These are phyloP conservation scores for Collybiopsis confluens DNA, from an alignment of 768 basidiomycete species.

Conservation along the genomic window DNA sequence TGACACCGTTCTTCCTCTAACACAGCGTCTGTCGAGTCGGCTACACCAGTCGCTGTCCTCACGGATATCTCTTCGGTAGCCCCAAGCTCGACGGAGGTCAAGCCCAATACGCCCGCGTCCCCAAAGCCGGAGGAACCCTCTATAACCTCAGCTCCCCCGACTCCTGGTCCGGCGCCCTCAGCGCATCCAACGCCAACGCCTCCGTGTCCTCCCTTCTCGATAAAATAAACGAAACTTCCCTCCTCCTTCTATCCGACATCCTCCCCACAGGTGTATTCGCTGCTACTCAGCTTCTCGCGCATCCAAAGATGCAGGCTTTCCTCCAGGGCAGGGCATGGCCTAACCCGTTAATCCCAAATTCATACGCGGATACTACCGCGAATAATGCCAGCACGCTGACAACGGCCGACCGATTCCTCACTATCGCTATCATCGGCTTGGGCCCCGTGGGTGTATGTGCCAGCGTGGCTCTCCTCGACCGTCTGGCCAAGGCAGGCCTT, in stretches of 20 bases:
- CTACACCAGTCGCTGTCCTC: conserved; percentile 65
- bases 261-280: conserved; percentile 80
- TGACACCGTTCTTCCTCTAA: not conserved
- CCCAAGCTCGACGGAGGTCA: conserved; percentile 67
- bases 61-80: conserved; percentile 62
- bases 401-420: conserved; percentile 47
- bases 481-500: conserved; percentile 39
- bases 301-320: conserved; percentile 64
- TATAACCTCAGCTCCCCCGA: conserved; percentile 54
- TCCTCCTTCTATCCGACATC: conserved; percentile 73
- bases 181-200: not conserved
- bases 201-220: not conserved
- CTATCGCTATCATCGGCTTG: conserved; percentile 66
- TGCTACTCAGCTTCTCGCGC: conserved; percentile 64
- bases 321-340: conserved; percentile 62
- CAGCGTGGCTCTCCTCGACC: conserved; percentile 58
- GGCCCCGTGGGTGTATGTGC: conserved; percentile 80
- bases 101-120: conserved; percentile 76
- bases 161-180: conserved; percentile 34
- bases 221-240: conserved; percentile 53
- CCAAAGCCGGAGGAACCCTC: conserved; percentile 75
- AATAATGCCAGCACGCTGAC: conserved; percentile 31
- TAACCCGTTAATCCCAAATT: conserved; percentile 28
- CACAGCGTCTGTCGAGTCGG: conserved; percentile 72
- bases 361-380: not conserved